Base-by-base conservation (phyloP, 257 asterid species). In the Paraleonurus japonicus region DNA sequence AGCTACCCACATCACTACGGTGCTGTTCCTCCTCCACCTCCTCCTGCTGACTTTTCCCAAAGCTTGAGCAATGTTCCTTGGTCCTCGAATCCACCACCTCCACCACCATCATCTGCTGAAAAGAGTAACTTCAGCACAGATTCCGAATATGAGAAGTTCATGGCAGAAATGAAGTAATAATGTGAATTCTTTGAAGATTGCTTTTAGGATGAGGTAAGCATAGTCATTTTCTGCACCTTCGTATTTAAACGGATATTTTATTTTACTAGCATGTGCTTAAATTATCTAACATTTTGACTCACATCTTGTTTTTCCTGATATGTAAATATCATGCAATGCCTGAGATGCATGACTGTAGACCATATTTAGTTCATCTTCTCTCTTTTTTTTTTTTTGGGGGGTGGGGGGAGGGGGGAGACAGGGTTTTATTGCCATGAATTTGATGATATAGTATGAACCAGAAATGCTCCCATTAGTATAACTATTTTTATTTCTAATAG, bases 61-160 rank as follows among this genome's bases (percentile, higher is more conserved):
- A 77, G 85, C 78, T 65, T 88, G 81, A 67, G 87, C 35, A 85
- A 78, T 74, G 95, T 59, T 72, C 96, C 97, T 9, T 93, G 98
- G 98, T 90, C 96, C 37, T 82, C 96, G 33, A 89, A 79, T 66
- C 90, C 84, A 26, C 82, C 87, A 17, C 92, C 89, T 12, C 89
- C 92, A 57, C 87, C 98, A 32, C 76, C 78, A 23, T 67, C 92
- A 33, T 69, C 96, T 66, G 74, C 83, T 12, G 96, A 88, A 77
- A 92, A 87, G 67, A 82, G 81, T 65, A 76, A 67, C 64, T 61
- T 74, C 67, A 80, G 85, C 37, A 27, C 82, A 0, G 98, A 90
- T 54, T 65, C 96, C 33, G 99, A 94, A 71, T 94, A 89, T 72
- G 99, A 91, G 83, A 94, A 88, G 84, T 94, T 94, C 90, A 90